Base-by-base conservation (phyloP, 108 stramenopile genomes). In the Fragilariopsis cylindrus region DNA sequence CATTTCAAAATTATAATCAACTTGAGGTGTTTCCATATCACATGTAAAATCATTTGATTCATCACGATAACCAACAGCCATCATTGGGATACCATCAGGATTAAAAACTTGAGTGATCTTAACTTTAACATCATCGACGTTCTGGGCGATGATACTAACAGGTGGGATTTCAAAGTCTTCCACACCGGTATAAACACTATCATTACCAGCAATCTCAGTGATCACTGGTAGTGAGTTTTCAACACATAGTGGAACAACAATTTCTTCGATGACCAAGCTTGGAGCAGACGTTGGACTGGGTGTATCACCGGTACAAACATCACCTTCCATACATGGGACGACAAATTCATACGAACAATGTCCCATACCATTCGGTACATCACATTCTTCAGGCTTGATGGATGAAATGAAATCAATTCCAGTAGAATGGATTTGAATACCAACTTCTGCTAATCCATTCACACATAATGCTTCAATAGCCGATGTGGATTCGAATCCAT, bases 271-370 rank as follows among this genome's bases (percentile, higher is more conserved):
- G 30, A 30, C 30, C 30, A 30, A 30, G 30, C 1, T 1, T 30
- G 50, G 50, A 52, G 9, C 50, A 13, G 50, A 52, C 30, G 58
- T 41, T 7, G 58, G 58, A 21, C 41, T 11, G 50, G 50, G 21
- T 5, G 58, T 21, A 40, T 11, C 16, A 7, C 41, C 18, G 58
- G 18, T 13, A 65, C 65, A 65, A 3, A 45, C n/a, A 42, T 18
- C 12, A 13, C 44, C 47, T 46, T 42, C 16, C 8, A 4, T 13
- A 46, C 65, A 65, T 15, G 65, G 65, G 44, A 65, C 9, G 47
- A 48, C n/a, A 45, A 65, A 41, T 45, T 65, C 65, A 46, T 65
- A 65, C 4, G 46, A 46, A 65, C 65, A 65, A 47, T 42, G 7
- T 65, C 65, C 65, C 11, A 43, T 45, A 43, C n/a, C 63, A 6